These are phyloP conservation scores for Alternaria conjuncta DNA, from an alignment of 2,329 filamentous ascomycete genomes.

Conservation along the genomic window DNA sequence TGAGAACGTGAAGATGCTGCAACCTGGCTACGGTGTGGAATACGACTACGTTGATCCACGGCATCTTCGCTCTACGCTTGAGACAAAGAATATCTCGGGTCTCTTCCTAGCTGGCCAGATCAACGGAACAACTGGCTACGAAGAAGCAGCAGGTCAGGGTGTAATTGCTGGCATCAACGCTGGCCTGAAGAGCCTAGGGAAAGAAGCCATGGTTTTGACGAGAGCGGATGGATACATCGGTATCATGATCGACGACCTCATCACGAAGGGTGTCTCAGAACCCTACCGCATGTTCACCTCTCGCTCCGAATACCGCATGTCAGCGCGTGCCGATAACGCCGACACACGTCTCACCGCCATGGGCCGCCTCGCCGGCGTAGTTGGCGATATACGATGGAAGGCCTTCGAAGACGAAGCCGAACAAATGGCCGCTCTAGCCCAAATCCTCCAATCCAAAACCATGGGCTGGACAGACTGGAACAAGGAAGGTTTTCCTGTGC, in stretches of 20 bases:
- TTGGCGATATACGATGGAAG: constrained; percentile 79
- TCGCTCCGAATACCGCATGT: constrained; percentile 93
- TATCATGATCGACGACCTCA: constrained; percentile 97
- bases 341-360: constrained; percentile 83
- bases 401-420: constrained; percentile 69
- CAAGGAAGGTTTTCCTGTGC: constrained; percentile 71
- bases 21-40: constrained; percentile 95
- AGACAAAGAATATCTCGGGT: constrained; percentile 89
- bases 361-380: constrained; percentile 77
- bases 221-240: constrained; percentile 94
- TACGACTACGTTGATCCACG: constrained; percentile 98
- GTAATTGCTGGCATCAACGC: constrained; percentile 94
- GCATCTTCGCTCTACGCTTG: constrained; percentile 83
- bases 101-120: constrained; percentile 95
- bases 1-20: constrained; percentile 88
- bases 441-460: constrained; percentile 63
- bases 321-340: constrained; percentile 89
- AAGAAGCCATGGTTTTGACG: constrained; percentile 70
- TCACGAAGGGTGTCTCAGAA: constrained; percentile 95
- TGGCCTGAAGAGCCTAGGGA: constrained; percentile 75
- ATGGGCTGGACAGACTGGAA: constrained; percentile 72
- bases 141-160: constrained; percentile 94
- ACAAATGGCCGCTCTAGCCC: constrained; percentile 71
- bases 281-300: constrained; percentile 99
- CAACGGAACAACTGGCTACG: constrained; percentile 97